Evolutionary conservation across 345 rosid genomes (phyloP), one percentile per base, ranked within the genome.

Genomic region (Bruguiera parviflora): DNA sequence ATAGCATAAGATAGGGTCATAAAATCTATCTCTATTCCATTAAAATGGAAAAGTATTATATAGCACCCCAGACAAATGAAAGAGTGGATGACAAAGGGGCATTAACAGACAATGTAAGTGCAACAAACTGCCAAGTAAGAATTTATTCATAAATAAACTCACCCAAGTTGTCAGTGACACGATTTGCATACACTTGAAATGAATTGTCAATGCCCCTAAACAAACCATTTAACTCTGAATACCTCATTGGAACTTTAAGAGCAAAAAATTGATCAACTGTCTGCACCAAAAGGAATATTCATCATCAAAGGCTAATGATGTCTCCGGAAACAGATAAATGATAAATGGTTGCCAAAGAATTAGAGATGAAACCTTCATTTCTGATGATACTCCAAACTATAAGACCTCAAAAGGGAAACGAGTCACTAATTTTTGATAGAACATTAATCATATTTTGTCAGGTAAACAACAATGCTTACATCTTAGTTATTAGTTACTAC

Each of bases 211-310:
- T 70, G 47, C 99, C 97, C 75, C 96, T 90, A 67, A 87, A 78
- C 61, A 95, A 71, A 62, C 96, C 83, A 68, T 77, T 87, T 73
- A 95, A 68, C 75, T 92, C 99, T 22, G 80, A 69, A 72, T 87
- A 67, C 80, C 96, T 85, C 97, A 95, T 88, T 66, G 99, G 99
- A 78, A 90, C 92, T 78, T 85, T 87, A 63, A 95, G 75, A 64
- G 79, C 86, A 77, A 95, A 88, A 81, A 95, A 92, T 24, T 95
- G 99, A 84, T 95, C 97, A 57, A 95, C 96, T 25, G 99, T 95
- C 99, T 95, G 96, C 85, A 83, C 51, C 71, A 76, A 77, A 72
- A 66, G 37, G 13, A 71, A 65, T 31, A 64, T 24, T 33, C 29
- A 39, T 58, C 33, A 49, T 39, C 47, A 49, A n/a, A 11, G 15